Conservation (phyloP, 768 basidiomycete species). For the Gelatoporia subvermispora region DNA sequence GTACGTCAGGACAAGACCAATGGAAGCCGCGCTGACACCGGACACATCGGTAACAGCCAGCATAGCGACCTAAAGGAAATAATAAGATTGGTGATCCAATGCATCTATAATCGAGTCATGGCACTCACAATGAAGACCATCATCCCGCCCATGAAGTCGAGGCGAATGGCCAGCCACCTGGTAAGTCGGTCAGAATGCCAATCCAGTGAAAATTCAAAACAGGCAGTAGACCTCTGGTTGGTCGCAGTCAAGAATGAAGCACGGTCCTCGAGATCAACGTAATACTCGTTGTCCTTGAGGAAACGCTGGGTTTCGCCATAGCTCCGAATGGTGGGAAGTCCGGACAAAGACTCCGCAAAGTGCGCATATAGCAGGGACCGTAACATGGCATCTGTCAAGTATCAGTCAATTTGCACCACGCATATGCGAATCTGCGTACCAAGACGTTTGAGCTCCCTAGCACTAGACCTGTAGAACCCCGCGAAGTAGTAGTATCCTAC, state of each 20-base stretch:
- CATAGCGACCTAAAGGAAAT: conserved; percentile 47
- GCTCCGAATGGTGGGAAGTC: conserved; percentile 66
- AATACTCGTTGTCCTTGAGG: conserved; percentile 55
- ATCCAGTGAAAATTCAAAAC: background rate
- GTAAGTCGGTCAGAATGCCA: background rate
- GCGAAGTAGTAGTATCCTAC: conserved; percentile 65
- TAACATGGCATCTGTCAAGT: conserved; percentile 53
- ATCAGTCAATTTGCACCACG: background rate
- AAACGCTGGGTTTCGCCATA: conserved; percentile 65
- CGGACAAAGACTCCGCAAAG: conserved; percentile 73
- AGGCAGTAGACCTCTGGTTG: conserved; percentile 48
- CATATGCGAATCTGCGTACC: conserved; percentile 19
- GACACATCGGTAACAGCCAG: conserved; percentile 55
- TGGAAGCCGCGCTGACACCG: conserved; percentile 58
- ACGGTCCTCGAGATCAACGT: conserved; percentile 71
- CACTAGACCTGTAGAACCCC: conserved; percentile 64
- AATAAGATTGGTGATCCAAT: background rate
- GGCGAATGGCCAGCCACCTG: conserved; percentile 66
- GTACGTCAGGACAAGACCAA: conserved; percentile 70
- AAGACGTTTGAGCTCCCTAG: conserved; percentile 65
- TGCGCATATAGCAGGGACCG: conserved; percentile 74
- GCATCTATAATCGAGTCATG: background rate
- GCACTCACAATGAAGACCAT: conserved; percentile 47
- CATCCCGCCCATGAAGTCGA: conserved; percentile 64
- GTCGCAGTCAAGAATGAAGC: conserved; percentile 62